These are phyloP conservation scores for Combretum micranthum DNA, from an alignment of 345 rosid genomes.

Conservation along the genomic window DNA sequence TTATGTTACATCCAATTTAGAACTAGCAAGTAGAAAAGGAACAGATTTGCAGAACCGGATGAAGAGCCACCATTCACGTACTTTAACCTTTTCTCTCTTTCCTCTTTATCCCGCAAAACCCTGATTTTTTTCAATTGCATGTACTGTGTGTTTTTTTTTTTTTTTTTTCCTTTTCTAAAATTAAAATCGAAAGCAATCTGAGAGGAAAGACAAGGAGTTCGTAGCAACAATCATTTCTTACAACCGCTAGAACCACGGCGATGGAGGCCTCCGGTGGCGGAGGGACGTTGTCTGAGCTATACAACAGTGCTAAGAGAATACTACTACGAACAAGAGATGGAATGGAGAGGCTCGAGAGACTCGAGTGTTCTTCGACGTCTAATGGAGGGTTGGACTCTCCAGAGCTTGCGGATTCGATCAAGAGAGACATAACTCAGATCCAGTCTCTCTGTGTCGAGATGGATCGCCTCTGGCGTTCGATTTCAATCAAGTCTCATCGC, in stretches of 20 bases:
- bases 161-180: too few relatives aligned
- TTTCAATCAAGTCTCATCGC: slow-evolving; percentile 72
- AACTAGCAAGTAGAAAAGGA: too few relatives aligned
- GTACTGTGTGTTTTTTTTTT: too few relatives aligned
- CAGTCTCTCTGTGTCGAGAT: slow-evolving; percentile 68
- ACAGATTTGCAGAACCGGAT: too few relatives aligned
- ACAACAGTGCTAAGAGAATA: slow-evolving; percentile 48
- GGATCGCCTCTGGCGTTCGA: slow-evolving; percentile 83
- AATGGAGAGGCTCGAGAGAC: slow-evolving; percentile 77
- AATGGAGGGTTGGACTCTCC: slow-evolving; percentile 59
- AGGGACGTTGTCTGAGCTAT: slow-evolving; percentile 63
- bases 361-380: slow-evolving; percentile 54
- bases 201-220: too few relatives aligned
- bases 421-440: slow-evolving; percentile 68
- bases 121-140: too few relatives aligned
- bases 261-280: slow-evolving; percentile 37
- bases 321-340: slow-evolving; percentile 71
- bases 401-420: slow-evolving; percentile 60
- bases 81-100: too few relatives aligned
- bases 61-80: too few relatives aligned
- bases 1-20: too few relatives aligned
- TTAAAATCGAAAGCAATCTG: too few relatives aligned
- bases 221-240: too few relatives aligned
- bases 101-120: too few relatives aligned
- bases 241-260: neutral